Conservation (phyloP, 345 rosid genomes). For the Mallotus nudiflorus region DNA sequence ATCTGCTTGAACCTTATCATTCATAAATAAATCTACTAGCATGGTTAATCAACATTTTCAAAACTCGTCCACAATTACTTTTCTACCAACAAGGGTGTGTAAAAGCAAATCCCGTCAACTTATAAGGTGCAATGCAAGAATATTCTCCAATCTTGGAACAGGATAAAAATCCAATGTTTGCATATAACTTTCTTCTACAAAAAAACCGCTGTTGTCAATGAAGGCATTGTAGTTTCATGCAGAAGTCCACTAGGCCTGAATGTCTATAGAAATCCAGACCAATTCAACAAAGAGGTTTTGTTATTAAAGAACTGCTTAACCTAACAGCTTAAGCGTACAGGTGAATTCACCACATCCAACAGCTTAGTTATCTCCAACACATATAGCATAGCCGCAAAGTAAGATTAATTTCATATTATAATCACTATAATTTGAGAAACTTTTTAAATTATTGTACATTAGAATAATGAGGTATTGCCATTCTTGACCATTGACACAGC, state of each 20-base stretch:
- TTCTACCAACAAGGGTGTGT: not conserved
- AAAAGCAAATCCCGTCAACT: not conserved
- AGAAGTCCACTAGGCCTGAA: no score
- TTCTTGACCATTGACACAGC: no score
- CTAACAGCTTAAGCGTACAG: not conserved
- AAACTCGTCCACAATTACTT: not conserved
- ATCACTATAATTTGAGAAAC: not conserved
- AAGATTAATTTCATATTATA: not conserved
- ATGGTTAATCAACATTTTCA: not conserved
- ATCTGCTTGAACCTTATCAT: slow-evolving; percentile 15
- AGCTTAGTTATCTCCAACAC: not conserved
- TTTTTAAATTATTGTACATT: not conserved
- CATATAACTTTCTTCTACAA: not conserved
- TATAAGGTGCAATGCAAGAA: not conserved
- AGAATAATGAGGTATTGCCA: no score
- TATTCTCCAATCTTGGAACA: not conserved
- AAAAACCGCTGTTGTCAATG: not conserved
- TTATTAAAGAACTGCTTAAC: not conserved
- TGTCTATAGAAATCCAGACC: no score
- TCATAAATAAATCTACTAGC: not conserved
- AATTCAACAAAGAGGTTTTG: no score
- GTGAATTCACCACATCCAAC: not conserved
- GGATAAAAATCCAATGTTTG: not conserved
- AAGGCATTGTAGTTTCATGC: not conserved
- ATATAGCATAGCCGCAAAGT: not conserved